Conservation (phyloP, 2,329 filamentous ascomycete species). For the Fusarium chuoi region DNA sequence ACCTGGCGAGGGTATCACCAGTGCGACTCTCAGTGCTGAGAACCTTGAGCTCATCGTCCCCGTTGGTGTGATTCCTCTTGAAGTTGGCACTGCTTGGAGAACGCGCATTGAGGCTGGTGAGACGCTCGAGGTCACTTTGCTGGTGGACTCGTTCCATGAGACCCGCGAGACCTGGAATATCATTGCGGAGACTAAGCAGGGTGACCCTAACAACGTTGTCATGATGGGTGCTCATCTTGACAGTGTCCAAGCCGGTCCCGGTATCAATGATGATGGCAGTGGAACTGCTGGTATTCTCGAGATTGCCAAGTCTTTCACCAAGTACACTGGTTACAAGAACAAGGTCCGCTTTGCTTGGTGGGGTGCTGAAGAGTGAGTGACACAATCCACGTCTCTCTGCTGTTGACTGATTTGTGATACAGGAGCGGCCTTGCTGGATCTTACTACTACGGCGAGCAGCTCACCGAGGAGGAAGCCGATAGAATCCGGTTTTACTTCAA, state of each 20-base stretch:
- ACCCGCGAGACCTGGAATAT: slow-evolving; percentile 53
- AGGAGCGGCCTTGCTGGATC: slow-evolving; percentile 57
- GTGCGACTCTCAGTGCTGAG: slow-evolving; percentile 63
- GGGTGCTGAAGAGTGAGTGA: slow-evolving; percentile 54
- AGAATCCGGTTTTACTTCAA: slow-evolving; percentile 76
- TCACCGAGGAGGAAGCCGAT: slow-evolving; percentile 53
- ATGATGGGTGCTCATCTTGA: slow-evolving; percentile 56
- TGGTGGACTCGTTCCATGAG: slow-evolving; percentile 53
- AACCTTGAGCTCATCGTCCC: slow-evolving; percentile 51
- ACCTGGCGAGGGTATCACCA: slow-evolving; percentile 54
- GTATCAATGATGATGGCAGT: slow-evolving; percentile 56
- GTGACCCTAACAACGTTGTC: slow-evolving; percentile 55
- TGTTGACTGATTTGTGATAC: slow-evolving; percentile 13
- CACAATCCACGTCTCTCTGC: rapidly evolving
- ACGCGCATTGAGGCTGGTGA: slow-evolving; percentile 48
- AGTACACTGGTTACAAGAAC: slow-evolving; percentile 54
- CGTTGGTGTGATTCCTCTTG: slow-evolving; percentile 50
- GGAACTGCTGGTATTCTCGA: slow-evolving; percentile 53
- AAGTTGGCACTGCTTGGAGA: slow-evolving; percentile 51
- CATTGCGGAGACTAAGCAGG: slow-evolving; percentile 56
- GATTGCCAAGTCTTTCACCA: slow-evolving; percentile 51
- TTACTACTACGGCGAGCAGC: slow-evolving; percentile 51
- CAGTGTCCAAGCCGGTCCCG: slow-evolving; percentile 52
- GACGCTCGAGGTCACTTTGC: slow-evolving; percentile 48
- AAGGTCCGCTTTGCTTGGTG: slow-evolving; percentile 58